A percentile compares a stretch with the other conserved stretches of the same genome.
phyloP scores from a whole-genome alignment of 371 early-diverging fungal genomes.

The Mucor ambiguus region DNA sequence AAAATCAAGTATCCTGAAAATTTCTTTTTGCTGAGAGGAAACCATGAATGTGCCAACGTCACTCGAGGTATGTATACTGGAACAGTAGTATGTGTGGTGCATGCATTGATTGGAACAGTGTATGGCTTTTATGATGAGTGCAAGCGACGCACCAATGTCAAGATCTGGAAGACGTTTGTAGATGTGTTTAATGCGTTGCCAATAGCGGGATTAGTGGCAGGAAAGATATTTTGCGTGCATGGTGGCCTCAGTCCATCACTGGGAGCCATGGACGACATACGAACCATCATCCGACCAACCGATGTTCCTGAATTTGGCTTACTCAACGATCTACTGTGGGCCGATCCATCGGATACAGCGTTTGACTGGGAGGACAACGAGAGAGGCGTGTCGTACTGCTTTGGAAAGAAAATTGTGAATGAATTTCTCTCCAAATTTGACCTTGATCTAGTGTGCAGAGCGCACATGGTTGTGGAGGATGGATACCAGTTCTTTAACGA shows the following conservation, averaged over 20 bases:
- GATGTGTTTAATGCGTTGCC: slow-evolving; percentile 99
- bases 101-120: slow-evolving; percentile 19
- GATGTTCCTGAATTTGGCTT: slow-evolving; percentile 97
- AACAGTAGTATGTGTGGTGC: neutral
- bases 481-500: slow-evolving; percentile 99
- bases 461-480: slow-evolving; percentile 95
- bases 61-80: slow-evolving; percentile 71
- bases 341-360: slow-evolving; percentile 80
- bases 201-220: slow-evolving; percentile 95
- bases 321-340: slow-evolving; percentile 92
- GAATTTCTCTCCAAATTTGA: slow-evolving; percentile 91
- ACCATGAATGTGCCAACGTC: slow-evolving; percentile 98
- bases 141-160: slow-evolving; percentile 92
- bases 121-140: slow-evolving; percentile 99
- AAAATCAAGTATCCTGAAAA: slow-evolving; percentile 98
- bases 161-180: slow-evolving; percentile 98
- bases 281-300: slow-evolving; percentile 88
- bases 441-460: slow-evolving; percentile 94
- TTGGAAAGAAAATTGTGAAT: slow-evolving; percentile 89
- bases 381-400: slow-evolving; percentile 97
- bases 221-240: slow-evolving; percentile 98
- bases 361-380: slow-evolving; percentile 98
- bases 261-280: slow-evolving; percentile 93
- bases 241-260: slow-evolving; percentile 96
- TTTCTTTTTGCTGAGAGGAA: slow-evolving; percentile 97